phyloP scores from a whole-genome alignment of 202 grass and related monocot species.

The Panicum virgatum region DNA sequence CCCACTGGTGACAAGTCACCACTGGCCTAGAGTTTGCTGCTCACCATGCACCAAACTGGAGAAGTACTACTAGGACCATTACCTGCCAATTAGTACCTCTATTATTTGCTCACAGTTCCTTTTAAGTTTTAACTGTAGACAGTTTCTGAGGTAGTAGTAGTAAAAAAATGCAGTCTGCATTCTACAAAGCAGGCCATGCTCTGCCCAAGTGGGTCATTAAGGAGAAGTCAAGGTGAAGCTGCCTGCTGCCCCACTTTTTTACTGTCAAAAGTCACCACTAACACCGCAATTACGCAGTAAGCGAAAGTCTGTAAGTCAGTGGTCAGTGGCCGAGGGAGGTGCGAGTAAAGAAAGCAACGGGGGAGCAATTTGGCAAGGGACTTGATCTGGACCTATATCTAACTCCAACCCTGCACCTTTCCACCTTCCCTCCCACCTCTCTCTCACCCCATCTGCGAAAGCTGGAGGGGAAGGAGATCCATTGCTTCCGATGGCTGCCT shows the following conservation, averaged over 20 bases:
- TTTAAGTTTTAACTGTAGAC: background rate
- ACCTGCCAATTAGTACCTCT: background rate
- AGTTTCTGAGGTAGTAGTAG: background rate
- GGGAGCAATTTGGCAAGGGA: constrained; percentile 36
- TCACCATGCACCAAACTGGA: background rate
- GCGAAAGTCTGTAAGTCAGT: constrained; percentile 7
- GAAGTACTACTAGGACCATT: background rate
- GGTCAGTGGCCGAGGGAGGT: constrained; percentile 29
- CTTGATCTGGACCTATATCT: constrained; percentile 42
- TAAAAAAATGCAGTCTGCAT: no score
- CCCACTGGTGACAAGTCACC: background rate
- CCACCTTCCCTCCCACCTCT: constrained; percentile 46
- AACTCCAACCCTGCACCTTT: constrained; percentile 47
- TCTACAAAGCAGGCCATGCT: background rate
- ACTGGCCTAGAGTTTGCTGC: background rate
- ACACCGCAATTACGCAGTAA: background rate
- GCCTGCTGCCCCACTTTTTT: constrained; percentile 21
- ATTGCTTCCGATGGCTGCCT: constrained; percentile 65
- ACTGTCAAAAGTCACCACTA: constrained; percentile 31
- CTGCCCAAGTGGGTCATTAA: constrained; percentile 18
- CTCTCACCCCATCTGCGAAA: constrained; percentile 12
- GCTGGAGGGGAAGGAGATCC: constrained; percentile 43
- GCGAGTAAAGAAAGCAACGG: constrained; percentile 12
- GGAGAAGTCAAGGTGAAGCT: constrained; percentile 45
- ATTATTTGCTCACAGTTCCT: background rate